Evolutionary conservation across 345 rosid genomes (phyloP), one percentile per base, ranked within the genome.

Genomic region (Ricinus communis): DNA sequence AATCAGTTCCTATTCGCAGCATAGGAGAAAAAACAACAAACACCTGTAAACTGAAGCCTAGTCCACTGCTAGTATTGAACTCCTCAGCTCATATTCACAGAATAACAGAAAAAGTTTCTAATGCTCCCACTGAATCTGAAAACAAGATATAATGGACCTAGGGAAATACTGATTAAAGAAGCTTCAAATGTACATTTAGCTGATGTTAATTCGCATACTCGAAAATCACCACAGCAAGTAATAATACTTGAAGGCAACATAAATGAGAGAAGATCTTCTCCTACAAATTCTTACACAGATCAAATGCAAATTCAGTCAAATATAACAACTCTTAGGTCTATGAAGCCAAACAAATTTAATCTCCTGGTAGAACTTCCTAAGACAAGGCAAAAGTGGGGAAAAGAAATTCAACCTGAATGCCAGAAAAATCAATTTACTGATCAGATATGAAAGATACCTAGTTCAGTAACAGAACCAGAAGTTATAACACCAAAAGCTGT

Each of bases 51-150:
- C 19, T 27, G 22, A 41, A 65, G 33, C 31, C 16, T 24, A 43
- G 27, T 31, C 62, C 19, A 38, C 12, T 19, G 33, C 41, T 31
- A 66, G 21, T 38, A 22, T 21, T 31, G 47, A 47, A 55, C 30
- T 53, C 43, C 14, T 22, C 10, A 40, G 53, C 5, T 24, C 12
- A 40, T 30, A 47, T 25, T 31, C 19, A 18, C 19, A 56, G 45
- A 55, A 38, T 40, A 66, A 64, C 56, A 67, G 15, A 31, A 45
- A 1, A 38, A 40, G 41, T 25, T 27, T 58, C 45, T 18, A 31
- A 53, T 30, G 41, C 3, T 61, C 69, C 55, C 38, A 66, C 21
- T 22, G 60, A 72, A 56, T n/a, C 18, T 12, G 64, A 51, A 43
- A 30, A 2, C 45, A 21, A 31, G 41, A 33, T 12, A 61, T 10